Percentiles rank a stretch among this genome's conserved stretches.
Evolutionary conservation across 345 rosid species (phyloP).

Genomic region (Moricandia arvensis): DNA sequence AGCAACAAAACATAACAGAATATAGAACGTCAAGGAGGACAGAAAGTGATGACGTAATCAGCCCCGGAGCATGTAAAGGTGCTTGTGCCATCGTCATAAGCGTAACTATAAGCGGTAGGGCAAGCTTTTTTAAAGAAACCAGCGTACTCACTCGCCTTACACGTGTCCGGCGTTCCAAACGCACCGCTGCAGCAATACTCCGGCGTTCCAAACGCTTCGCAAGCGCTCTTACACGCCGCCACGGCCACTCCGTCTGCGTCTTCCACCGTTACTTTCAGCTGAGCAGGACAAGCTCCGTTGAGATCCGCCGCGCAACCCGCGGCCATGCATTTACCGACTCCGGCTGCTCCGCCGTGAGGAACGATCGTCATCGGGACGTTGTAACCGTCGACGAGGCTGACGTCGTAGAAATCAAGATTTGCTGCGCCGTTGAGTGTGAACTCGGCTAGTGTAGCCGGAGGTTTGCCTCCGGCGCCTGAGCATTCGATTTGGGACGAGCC

Average conservation of each 20-base stretch:
- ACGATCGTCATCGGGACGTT: conserved; percentile 52
- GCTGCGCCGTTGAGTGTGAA: conserved; percentile 47
- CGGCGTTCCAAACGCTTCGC: conserved; percentile 51
- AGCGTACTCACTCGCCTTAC: conserved; percentile 51
- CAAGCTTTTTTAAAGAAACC: conserved; percentile 50
- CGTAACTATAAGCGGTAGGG: conserved; percentile 58
- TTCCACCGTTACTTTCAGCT: conserved; percentile 39
- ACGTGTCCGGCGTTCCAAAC: conserved; percentile 45
- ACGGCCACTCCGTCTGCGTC: conserved; percentile 28
- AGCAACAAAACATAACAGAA: neutral
- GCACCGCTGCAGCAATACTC: conserved; percentile 58
- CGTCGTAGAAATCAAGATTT: conserved; percentile 57
- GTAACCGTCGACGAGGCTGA: conserved; percentile 71
- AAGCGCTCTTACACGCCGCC: conserved; percentile 58
- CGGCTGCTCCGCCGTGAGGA: conserved; percentile 36
- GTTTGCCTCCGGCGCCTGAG: conserved; percentile 47
- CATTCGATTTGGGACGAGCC: conserved; percentile 48
- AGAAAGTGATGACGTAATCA: conserved; percentile 47
- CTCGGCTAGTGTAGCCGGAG: conserved; percentile 60
- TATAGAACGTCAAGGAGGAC: conserved; percentile 28
- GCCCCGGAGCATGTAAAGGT: conserved; percentile 55
- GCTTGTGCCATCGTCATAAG: conserved; percentile 60
- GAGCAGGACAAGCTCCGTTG: conserved; percentile 46
- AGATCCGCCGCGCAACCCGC: conserved; percentile 53
- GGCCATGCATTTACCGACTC: conserved; percentile 42